Base-by-base conservation (phyloP, 495 filamentous ascomycete genomes). In the Neurospora africana region DNA sequence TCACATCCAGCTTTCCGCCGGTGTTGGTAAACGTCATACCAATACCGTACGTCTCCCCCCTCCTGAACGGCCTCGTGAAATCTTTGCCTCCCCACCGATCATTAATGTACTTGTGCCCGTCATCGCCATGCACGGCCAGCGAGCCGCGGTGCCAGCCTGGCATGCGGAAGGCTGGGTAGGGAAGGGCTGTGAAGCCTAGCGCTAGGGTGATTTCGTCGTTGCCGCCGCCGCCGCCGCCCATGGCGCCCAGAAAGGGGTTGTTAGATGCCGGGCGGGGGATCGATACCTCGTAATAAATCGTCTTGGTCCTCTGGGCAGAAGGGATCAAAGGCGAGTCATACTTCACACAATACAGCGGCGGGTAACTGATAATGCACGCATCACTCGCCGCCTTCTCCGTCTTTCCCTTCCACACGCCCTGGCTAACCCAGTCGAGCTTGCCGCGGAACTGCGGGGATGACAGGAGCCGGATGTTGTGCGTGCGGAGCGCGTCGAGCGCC, bases 81-180 rank as follows among this genome's bases (percentile, higher is more conserved):
- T 90, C 84, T 73, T 87, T 89, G 3, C 95, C 95, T 30, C 95
- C 95, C 84, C 86, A 93, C 2, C 87, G 86, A 77, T 98, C 92
- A 82, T 97, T 96, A 73, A 95, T 86, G 79, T 92, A 98, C 74
- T 88, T 86, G 75, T 92, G 89, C 13, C 95, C 95, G 79, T 98
- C 95, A 78, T 98, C 95, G 4, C 92, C 91, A 75, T 97, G 95
- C 13, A 98, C 90, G 8, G 87, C 95, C n/a, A 97, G 77, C 65
- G 90, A 92, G 2, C 88, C 94, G 37, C 94, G 84, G 78, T 98
- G 90, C 95, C 95, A 98, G 3, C 95, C 95, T 0, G 95, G 95
- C 71, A 95, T 87, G 53, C 95, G 87, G 86, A 93, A 98, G 0
- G 87, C 84, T 0, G 95, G 95, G 80, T 97, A 97, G 23, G 95